A percentile compares a stretch with the other conserved stretches of the same genome.
Conservation (phyloP, 2,329 filamentous ascomycete species). For the Beauveria asiatica region DNA sequence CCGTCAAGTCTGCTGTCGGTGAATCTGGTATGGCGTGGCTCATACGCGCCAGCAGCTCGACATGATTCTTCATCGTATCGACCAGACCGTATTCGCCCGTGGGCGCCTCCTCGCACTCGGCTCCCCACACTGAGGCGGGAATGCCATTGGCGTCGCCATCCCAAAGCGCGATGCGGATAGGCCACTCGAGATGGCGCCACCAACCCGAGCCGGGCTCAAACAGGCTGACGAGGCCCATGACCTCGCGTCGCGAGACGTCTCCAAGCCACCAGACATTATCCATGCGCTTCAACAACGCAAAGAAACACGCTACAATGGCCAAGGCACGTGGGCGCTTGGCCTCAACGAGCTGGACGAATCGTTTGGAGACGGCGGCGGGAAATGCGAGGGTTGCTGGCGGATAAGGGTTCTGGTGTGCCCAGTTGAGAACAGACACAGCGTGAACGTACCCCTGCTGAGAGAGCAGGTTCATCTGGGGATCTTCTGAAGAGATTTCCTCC, state of each 20-base stretch:
- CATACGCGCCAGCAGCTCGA: slow-evolving; percentile 32
- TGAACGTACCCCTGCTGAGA: slow-evolving; percentile 50
- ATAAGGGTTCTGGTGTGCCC: slow-evolving; percentile 53
- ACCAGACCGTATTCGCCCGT: slow-evolving; percentile 26
- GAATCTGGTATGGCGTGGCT: slow-evolving; percentile 17
- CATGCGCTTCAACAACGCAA: slow-evolving; percentile 54
- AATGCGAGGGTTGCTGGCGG: slow-evolving; percentile 52
- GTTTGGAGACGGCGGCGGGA: slow-evolving; percentile 54
- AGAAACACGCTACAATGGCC: slow-evolving; percentile 57
- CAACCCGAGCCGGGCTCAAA: slow-evolving; percentile 51
- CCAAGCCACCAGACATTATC: slow-evolving; percentile 62
- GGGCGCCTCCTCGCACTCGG: slow-evolving; percentile 37
- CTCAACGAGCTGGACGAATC: slow-evolving; percentile 52
- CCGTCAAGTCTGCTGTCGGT: slow-evolving; percentile 13
- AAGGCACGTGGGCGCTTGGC: slow-evolving; percentile 52
- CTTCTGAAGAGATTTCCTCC: slow-evolving; percentile 39
- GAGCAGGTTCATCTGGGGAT: slow-evolving; percentile 21
- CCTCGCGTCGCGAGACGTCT: slow-evolving; percentile 56
- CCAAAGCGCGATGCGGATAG: slow-evolving; percentile 49
- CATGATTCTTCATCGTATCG: slow-evolving; percentile 31
- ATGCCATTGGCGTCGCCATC: slow-evolving; percentile 39
- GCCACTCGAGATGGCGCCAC: slow-evolving; percentile 56
- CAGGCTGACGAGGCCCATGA: slow-evolving; percentile 52
- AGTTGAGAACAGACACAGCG: slow-evolving; percentile 57
- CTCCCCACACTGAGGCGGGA: slow-evolving; percentile 49